Conservation (phyloP, 345 rosid species). For the Sonneratia alba region DNA sequence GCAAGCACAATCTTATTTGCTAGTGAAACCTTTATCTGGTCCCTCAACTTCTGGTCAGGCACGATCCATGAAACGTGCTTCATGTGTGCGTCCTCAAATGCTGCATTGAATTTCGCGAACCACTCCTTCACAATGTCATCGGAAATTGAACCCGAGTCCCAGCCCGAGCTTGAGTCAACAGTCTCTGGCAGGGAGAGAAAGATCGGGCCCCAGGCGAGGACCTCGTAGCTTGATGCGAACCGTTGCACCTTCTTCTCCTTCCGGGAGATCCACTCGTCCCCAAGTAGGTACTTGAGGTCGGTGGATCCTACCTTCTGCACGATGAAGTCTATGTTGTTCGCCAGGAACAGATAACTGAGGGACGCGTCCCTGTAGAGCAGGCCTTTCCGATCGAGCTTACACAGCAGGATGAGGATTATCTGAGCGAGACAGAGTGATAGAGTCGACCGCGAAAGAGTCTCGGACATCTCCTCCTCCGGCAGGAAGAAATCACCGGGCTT, state of each 20-base stretch:
- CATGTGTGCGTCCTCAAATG: conserved; percentile 64
- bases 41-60: conserved; percentile 46
- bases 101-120: conserved; percentile 47
- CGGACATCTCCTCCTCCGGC: conserved; percentile 48
- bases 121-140: conserved; percentile 34
- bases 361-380: conserved; percentile 58
- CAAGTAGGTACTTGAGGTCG: conserved; percentile 44
- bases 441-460: conserved; percentile 23
- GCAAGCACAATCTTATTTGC: conserved; percentile 46
- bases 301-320: conserved; percentile 40
- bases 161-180: background rate
- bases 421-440: conserved; percentile 43
- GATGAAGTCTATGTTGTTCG: conserved; percentile 68
- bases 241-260: conserved; percentile 46
- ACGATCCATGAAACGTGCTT: conserved; percentile 53
- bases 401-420: conserved; percentile 60
- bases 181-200: conserved; percentile 34
- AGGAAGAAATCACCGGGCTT: conserved; percentile 19
- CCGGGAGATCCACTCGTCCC: conserved; percentile 58
- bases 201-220: conserved; percentile 62
- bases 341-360: conserved; percentile 65
- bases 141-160: conserved; percentile 13
- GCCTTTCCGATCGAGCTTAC: conserved; percentile 73
- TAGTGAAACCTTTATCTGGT: conserved; percentile 53
- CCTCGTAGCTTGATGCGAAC: conserved; percentile 48